phyloP scores from a whole-genome alignment of 805 yeast species.

The Suhomyces kilbournensis region DNA sequence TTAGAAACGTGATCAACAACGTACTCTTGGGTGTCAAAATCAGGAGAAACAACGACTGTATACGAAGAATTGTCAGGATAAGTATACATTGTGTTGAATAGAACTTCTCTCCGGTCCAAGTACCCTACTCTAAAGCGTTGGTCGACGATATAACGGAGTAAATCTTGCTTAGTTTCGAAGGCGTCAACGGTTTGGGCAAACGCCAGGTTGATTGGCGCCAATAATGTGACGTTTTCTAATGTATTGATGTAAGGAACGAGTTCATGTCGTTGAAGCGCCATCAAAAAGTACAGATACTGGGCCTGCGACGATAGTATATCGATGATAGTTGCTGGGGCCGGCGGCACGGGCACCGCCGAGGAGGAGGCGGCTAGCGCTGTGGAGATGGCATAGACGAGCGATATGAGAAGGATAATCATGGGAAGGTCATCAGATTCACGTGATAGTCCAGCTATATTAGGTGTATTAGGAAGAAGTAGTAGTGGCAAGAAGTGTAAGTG shows the following conservation, averaged over 20 bases:
- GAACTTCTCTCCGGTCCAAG: constrained; percentile 20
- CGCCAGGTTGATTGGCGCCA: constrained; percentile 82
- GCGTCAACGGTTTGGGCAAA: constrained; percentile 32
- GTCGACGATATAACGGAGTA: constrained; percentile 30
- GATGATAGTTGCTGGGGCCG: constrained; percentile 47
- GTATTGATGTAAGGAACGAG: constrained; percentile 60
- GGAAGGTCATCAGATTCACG: background rate
- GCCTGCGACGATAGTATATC: constrained; percentile 68
- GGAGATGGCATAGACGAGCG: background rate
- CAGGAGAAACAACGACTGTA: constrained; percentile 23
- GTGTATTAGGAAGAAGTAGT: background rate
- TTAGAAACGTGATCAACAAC: constrained; percentile 42
- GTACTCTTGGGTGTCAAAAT: constrained; percentile 25
- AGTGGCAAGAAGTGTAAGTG: background rate
- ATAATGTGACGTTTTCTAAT: constrained; percentile 61
- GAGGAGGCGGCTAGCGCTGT: constrained; percentile 9
- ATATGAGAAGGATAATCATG: background rate
- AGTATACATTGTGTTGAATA: constrained; percentile 30
- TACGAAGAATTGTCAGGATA: constrained; percentile 11
- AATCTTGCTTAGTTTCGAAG: constrained; percentile 4
- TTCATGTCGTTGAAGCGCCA: constrained; percentile 59
- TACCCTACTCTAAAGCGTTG: constrained; percentile 33
- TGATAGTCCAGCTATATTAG: background rate
- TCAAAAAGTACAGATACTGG: constrained; percentile 62
- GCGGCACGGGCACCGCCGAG: constrained; percentile 5